Evolutionary conservation across 345 rosid genomes (phyloP).

Genomic region (Rhodamnia argentea): DNA sequence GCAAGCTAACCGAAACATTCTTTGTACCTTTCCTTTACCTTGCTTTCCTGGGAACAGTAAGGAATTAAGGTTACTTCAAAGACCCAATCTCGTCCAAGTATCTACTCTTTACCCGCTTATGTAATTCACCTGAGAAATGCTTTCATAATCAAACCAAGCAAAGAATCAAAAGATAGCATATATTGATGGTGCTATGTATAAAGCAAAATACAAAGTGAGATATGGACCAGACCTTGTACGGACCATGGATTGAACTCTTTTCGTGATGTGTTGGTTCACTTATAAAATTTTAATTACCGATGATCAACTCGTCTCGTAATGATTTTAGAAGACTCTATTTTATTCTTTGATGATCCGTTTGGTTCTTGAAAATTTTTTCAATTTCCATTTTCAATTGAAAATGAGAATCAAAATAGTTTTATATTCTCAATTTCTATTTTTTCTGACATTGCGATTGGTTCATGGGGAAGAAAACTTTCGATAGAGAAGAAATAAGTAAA

Average conservation of each 20-base stretch:
- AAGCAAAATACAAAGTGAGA: background rate
- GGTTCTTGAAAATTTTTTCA: rapidly evolving
- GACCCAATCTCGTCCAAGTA: background rate
- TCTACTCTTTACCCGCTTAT: rapidly evolving
- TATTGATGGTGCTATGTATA: rapidly evolving
- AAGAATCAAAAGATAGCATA: background rate
- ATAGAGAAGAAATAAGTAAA: too few species aligned
- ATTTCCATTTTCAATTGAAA: background rate
- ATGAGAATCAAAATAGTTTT: too few species aligned
- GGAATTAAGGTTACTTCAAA: too few species aligned
- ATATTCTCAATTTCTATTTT: too few species aligned
- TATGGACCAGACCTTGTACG: background rate
- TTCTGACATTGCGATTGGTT: too few species aligned
- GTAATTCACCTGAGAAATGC: too few species aligned
- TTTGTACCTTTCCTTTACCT: background rate
- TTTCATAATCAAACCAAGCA: too few species aligned
- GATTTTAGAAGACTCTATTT: background rate
- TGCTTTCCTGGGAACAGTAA: too few species aligned
- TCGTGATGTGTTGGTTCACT: background rate
- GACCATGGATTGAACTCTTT: background rate
- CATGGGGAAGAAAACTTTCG: too few species aligned
- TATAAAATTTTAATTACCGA: background rate
- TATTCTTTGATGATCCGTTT: rapidly evolving
- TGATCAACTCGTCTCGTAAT: background rate
- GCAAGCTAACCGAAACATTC: rapidly evolving